A percentile compares a stretch with the other conserved stretches of the same genome.
Evolutionary conservation across 2,329 filamentous ascomycete genomes (phyloP).

Genomic region (Rachicladosporium sp.): DNA sequence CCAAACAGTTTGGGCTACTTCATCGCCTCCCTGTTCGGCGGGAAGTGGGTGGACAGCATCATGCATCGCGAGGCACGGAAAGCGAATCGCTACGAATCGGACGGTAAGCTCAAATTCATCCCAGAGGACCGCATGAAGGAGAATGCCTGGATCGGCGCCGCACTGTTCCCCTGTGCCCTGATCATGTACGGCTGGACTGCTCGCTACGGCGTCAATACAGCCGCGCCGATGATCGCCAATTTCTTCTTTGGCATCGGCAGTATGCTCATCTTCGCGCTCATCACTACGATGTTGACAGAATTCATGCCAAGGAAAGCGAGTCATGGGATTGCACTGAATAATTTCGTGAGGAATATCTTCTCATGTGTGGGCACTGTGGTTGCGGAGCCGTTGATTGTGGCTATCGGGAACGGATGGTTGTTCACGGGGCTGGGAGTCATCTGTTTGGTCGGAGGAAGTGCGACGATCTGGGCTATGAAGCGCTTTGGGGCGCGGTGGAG

Average conservation of each 20-base stretch:
- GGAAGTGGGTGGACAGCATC: slow-evolving; percentile 67
- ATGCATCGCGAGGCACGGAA: slow-evolving; percentile 64
- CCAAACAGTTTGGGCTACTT: slow-evolving; percentile 64
- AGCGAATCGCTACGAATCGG: slow-evolving; percentile 54
- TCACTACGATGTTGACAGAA: slow-evolving; percentile 75
- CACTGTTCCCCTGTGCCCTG: slow-evolving; percentile 57
- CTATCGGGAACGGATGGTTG: slow-evolving; percentile 64
- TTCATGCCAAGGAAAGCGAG: slow-evolving; percentile 63
- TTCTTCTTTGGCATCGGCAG: slow-evolving; percentile 56
- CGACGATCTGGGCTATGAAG: slow-evolving; percentile 23
- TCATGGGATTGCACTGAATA: slow-evolving; percentile 67
- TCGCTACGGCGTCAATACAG: slow-evolving; percentile 40
- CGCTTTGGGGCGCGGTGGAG: slow-evolving; percentile 22
- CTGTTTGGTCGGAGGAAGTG: slow-evolving; percentile 14
- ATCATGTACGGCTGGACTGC: slow-evolving; percentile 70
- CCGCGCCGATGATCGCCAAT: slow-evolving; percentile 22
- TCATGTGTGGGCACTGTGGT: slow-evolving; percentile 59
- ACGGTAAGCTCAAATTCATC: slow-evolving; percentile 53
- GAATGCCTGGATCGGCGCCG: slow-evolving; percentile 65
- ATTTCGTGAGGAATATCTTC: slow-evolving; percentile 69
- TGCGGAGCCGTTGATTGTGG: slow-evolving; percentile 56
- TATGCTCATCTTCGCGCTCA: slow-evolving; percentile 64
- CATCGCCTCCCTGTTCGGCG: slow-evolving; percentile 54
- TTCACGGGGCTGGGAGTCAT: slow-evolving; percentile 44
- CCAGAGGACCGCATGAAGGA: slow-evolving; percentile 76